A percentile compares a stretch with the other conserved stretches of the same genome.
These are phyloP conservation scores for Gymnopus androsaceus DNA, from an alignment of 1,284 basidiomycete species.

Conservation along the genomic window DNA sequence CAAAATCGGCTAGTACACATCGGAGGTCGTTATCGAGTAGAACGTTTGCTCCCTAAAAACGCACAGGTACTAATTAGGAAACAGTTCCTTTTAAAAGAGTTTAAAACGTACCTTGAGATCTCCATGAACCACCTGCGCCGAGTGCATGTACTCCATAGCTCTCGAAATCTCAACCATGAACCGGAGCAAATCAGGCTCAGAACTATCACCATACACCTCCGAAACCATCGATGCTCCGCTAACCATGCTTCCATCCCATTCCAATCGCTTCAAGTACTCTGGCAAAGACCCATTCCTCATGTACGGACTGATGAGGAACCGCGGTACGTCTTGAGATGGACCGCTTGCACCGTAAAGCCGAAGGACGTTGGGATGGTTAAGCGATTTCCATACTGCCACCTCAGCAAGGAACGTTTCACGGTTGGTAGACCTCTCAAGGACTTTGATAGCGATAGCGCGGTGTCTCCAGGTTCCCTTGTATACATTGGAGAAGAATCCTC, in stretches of 20 bases:
- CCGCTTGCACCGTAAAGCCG: conserved; percentile 45
- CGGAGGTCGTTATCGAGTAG: conserved; percentile 13
- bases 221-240: conserved; percentile 1
- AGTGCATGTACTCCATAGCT: conserved; percentile 16
- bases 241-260: conserved; percentile 13
- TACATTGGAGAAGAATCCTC: too few species aligned
- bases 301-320: conserved; percentile 46
- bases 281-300: conserved; percentile 10
- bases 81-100: neutral
- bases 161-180: conserved; percentile 16
- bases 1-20: conserved; percentile 18
- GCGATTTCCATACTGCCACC: too few species aligned
- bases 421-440: too few species aligned
- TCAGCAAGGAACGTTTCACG: too few species aligned
- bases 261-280: conserved; percentile 13
- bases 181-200: conserved; percentile 9
- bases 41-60: conserved; percentile 13
- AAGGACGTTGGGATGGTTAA: too few species aligned
- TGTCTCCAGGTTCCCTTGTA: too few species aligned
- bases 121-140: conserved; percentile 10
- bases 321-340: conserved; percentile 42
- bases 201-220: conserved; percentile 3
- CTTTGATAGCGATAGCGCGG: too few species aligned
- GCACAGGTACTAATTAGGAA: neutral
- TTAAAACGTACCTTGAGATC: conserved; percentile 15